Conservation (phyloP, 2,329 filamentous ascomycete genomes). For the Claviceps maximensis region DNA sequence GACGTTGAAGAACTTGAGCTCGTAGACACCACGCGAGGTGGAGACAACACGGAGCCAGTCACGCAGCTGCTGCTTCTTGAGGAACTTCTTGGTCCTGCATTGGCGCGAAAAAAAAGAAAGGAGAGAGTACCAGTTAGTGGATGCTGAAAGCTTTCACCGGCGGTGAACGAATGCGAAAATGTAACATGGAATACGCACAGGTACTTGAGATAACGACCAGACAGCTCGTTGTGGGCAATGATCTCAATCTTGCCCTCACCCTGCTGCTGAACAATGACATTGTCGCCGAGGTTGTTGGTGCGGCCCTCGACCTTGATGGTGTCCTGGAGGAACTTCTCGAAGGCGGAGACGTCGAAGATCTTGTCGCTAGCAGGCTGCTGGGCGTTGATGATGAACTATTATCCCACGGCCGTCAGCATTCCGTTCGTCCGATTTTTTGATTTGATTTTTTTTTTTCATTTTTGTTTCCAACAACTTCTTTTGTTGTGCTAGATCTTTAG, state of each 20-base stretch:
- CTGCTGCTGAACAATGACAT: conserved; percentile 76
- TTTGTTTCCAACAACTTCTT: not conserved
- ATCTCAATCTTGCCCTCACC: conserved; percentile 98
- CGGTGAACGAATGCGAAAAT: too few relatives aligned
- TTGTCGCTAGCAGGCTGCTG: conserved; percentile 97
- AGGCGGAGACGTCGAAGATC: conserved; percentile 98
- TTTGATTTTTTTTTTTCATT: not conserved
- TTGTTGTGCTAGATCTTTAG: not conserved
- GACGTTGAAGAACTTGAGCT: conserved; percentile 99
- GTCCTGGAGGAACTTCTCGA: conserved; percentile 99
- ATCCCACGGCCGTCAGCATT: not conserved
- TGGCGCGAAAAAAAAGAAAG: not conserved
- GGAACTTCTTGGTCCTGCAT: conserved; percentile 96
- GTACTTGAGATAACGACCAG: conserved; percentile 99
- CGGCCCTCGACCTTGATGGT: conserved; percentile 99
- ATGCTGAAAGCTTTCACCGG: not conserved
- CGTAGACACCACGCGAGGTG: conserved; percentile 95
- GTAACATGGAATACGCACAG: conserved; percentile 61
- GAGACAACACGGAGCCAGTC: conserved; percentile 99
- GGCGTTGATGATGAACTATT: conserved; percentile 96
- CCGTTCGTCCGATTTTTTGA: not conserved
- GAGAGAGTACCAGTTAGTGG: not conserved
- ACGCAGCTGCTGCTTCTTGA: conserved; percentile 99
- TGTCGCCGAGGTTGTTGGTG: conserved; percentile 94
- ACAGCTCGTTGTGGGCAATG: conserved; percentile 94